Evolutionary conservation across 345 rosid genomes (phyloP).

Genomic region (Rhizophora apiculata): DNA sequence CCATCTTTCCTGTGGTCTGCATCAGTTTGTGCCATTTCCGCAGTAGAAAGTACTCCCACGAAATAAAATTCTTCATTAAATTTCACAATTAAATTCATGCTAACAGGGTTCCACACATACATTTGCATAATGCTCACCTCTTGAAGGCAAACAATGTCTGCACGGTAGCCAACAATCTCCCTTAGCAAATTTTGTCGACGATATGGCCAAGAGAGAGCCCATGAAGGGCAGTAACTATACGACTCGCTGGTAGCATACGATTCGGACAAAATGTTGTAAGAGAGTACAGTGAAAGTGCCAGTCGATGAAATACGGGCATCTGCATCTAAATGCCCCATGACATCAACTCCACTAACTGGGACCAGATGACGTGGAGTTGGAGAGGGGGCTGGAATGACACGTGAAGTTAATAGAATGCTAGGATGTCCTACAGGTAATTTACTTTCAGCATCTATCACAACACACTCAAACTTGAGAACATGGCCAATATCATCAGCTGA

Average conservation of each 20-base stretch:
- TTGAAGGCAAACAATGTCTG: slow-evolving; percentile 94
- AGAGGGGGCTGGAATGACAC: slow-evolving; percentile 96
- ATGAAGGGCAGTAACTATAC: slow-evolving; percentile 90
- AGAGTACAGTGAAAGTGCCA: slow-evolving; percentile 86
- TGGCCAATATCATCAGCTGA: slow-evolving; percentile 90
- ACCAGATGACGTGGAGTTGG: slow-evolving; percentile 87
- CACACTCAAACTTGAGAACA: slow-evolving; percentile 91
- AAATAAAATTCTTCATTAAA: not conserved
- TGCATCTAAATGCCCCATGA: slow-evolving; percentile 57
- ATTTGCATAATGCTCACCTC: slow-evolving; percentile 49
- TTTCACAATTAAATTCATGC: not conserved
- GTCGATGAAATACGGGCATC: slow-evolving; percentile 63
- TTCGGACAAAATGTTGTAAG: slow-evolving; percentile 93
- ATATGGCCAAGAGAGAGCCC: slow-evolving; percentile 98
- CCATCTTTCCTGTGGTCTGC: not conserved
- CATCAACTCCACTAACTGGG: slow-evolving; percentile 65
- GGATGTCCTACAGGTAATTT: slow-evolving; percentile 60
- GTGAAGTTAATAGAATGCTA: slow-evolving; percentile 68
- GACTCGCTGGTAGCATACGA: slow-evolving; percentile 65
- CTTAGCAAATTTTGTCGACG: slow-evolving; percentile 87
- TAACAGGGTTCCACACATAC: not conserved
- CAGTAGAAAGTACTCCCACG: not conserved
- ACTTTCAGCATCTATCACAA: slow-evolving; percentile 77
- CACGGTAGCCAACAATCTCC: slow-evolving; percentile 88
- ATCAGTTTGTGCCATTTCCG: not conserved